These are phyloP conservation scores for Amphibolis antarctica DNA, from an alignment of 106 monocot genomes.

Conservation along the genomic window DNA sequence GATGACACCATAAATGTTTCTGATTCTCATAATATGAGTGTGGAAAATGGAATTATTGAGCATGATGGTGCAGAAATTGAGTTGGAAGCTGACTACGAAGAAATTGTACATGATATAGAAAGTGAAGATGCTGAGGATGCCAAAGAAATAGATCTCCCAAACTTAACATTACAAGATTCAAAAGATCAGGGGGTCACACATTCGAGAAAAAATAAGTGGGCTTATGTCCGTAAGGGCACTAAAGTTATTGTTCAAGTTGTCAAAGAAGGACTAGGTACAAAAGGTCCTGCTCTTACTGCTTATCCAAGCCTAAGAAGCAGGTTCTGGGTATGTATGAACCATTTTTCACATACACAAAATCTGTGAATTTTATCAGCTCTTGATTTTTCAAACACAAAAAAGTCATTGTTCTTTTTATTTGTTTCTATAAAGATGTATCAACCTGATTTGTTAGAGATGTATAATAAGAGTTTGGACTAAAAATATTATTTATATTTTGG, in stretches of 20 bases:
- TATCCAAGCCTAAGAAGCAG: constrained; percentile 84
- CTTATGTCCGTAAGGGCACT: constrained; percentile 70
- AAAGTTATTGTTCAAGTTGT: constrained; percentile 93
- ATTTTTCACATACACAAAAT: background rate
- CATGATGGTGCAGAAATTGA: constrained; percentile 18
- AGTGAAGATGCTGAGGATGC: constrained; percentile 42
- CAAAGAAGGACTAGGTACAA: constrained; percentile 88
- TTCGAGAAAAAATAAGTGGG: constrained; percentile 49
- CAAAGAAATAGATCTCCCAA: constrained; percentile 15
- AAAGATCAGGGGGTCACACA: constrained; percentile 6
- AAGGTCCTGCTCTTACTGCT: constrained; percentile 76
- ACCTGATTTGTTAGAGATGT: too few species aligned
- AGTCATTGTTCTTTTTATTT: background rate
- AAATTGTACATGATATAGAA: constrained; percentile 31
- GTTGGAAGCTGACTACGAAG: constrained; percentile 31
- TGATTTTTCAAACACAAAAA: too few species aligned
- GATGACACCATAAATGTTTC: constrained; percentile 24
- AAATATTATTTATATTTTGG: too few species aligned
- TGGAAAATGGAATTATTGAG: constrained; percentile 11
- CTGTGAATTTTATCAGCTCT: background rate
- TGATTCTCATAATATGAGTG: constrained; percentile 11
- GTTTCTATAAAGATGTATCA: too few species aligned
- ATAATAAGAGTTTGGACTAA: too few species aligned
- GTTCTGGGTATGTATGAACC: constrained; percentile 63
- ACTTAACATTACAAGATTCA: constrained; percentile 14